Base-by-base conservation (phyloP, 805 yeast species). In the Zygotorulaspora florentina region DNA sequence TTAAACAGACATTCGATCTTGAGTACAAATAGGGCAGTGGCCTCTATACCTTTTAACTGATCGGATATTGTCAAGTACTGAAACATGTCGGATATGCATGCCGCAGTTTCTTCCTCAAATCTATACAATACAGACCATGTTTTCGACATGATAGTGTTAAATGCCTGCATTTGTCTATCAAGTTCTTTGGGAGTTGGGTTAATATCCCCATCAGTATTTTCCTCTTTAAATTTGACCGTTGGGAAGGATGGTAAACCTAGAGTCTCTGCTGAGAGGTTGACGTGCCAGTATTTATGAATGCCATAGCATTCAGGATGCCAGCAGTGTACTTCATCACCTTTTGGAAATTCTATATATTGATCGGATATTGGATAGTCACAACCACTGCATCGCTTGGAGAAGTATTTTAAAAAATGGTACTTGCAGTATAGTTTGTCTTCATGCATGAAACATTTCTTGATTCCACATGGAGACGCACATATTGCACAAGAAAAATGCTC, bases 261-360 rank as follows among this genome's bases (percentile, higher is more conserved):
- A 8, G 77, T 70, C 41, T 76, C 82, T 0, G 85, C 75, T 1
- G 84, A 76, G 17, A 93, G 72, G 46, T 82, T 77, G 16, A 90
- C 95, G 61, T 88, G 89, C 99, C 99, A 93, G 59, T 88, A 90
- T 65, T 90, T 90, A 70, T 86, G 90, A 39, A 93, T 95, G 89
- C 95, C 95, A 62, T 89, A 93, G 71, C 99, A 93, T 64, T 95
- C 98, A 1, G 97, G 98, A 67, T 93, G 99, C 99, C 99, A 93
- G 62, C 88, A 95, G 64, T 90, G 96, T 47, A 86, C 84, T 55
- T 83, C 77, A 17, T 96, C 96, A 41, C 96, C 96, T 55, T 93
- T 76, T 50, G 81, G 87, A 37, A 91, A 80, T 65, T 91, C 96
- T 30, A 91, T 96, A 65, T 89, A 93, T 62, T 93, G 98, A 61